Evolutionary conservation across 2,329 filamentous ascomycete genomes (phyloP).

Genomic region (Phoma sp.): DNA sequence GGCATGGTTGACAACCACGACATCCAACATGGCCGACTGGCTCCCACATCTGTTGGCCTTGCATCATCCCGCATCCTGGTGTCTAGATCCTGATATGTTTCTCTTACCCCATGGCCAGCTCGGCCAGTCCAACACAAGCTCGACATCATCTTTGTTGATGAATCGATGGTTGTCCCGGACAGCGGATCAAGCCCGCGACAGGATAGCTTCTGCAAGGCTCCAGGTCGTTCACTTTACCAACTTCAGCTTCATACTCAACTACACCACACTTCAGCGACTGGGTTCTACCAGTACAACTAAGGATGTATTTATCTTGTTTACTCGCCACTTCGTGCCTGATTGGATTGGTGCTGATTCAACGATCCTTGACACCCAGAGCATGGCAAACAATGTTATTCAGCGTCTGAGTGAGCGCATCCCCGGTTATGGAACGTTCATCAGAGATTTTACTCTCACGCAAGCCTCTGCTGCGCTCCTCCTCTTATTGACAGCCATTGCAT

Average conservation of each 20-base stretch:
- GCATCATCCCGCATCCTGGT: slow-evolving; percentile 20
- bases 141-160: neutral
- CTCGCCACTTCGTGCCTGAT: slow-evolving; percentile 2
- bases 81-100: slow-evolving; percentile 21
- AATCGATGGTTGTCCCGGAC: slow-evolving; percentile 6
- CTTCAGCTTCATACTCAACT: slow-evolving; percentile 26
- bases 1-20: slow-evolving; percentile 6
- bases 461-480: slow-evolving; percentile 17
- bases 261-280: slow-evolving; percentile 19
- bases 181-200: neutral
- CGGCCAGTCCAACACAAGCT: slow-evolving; percentile 3
- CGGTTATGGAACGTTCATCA: slow-evolving; percentile 2
- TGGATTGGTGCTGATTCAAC: neutral
- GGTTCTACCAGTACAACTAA: neutral
- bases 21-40: slow-evolving; percentile 24
- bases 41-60: slow-evolving; percentile 31
- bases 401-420: slow-evolving; percentile 17
- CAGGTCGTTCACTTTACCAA: slow-evolving; percentile 18
- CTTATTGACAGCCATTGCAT: slow-evolving; percentile 15
- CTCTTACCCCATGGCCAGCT: slow-evolving; percentile 21
- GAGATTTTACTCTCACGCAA: slow-evolving; percentile 11
- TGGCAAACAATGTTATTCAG: neutral
- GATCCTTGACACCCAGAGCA: neutral
- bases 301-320: slow-evolving; percentile 1
- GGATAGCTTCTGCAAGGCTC: slow-evolving; percentile 6